Conservation (phyloP, 306 rosid genomes). For the Cucumis melo region DNA sequence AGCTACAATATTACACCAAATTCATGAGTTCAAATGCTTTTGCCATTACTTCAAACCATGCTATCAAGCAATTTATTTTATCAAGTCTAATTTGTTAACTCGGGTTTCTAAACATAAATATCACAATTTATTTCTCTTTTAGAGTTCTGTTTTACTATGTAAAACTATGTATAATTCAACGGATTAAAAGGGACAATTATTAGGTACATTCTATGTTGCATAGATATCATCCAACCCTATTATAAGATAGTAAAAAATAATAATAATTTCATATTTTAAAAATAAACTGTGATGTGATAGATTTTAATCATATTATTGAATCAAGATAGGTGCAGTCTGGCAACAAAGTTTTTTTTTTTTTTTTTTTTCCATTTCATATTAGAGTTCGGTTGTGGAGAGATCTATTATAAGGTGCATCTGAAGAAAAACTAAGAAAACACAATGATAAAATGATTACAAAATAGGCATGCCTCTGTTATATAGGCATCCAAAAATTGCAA, state of each 20-base stretch:
- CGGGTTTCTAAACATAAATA: neutral
- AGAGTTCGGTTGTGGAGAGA: neutral
- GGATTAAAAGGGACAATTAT: too few relatives aligned
- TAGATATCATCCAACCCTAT: too few relatives aligned
- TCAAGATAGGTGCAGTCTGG: too few relatives aligned
- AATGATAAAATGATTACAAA: constrained; percentile 1
- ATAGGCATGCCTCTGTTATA: neutral
- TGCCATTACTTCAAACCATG: neutral
- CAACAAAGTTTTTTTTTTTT: too few relatives aligned
- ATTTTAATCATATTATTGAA: too few relatives aligned
- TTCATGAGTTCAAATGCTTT: neutral
- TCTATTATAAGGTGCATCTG: neutral
- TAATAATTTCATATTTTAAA: too few relatives aligned
- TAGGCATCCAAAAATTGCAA: neutral
- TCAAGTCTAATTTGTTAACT: neutral
- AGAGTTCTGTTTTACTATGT: neutral
- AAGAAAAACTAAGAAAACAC: neutral
- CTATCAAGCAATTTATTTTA: neutral
- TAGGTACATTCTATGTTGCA: too few relatives aligned
- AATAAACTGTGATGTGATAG: too few relatives aligned
- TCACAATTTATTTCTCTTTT: neutral
- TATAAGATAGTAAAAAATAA: too few relatives aligned
- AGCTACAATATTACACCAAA: neutral
- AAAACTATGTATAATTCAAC: neutral
- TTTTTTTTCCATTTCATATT: too few relatives aligned